Base-by-base conservation (phyloP, 306 rosid genomes). In the Herpetospermum pedunculosum region DNA sequence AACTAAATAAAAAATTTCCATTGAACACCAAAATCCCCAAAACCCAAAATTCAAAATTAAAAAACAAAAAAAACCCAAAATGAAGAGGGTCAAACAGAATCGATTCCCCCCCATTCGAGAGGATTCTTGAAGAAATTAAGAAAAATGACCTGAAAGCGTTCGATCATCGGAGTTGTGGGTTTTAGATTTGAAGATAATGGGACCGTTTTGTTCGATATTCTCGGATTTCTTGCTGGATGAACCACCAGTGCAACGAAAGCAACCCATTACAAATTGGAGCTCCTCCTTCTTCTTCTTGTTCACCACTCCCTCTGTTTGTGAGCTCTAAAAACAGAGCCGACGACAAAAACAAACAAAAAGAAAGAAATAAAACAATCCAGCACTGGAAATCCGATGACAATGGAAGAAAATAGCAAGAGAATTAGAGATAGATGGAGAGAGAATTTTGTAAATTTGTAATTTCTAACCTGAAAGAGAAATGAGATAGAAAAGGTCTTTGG, bases 231-330 rank as follows among this genome's bases (percentile, higher is more conserved):
- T 72, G 55, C 81, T 79, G 18, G 94, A 74, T 75, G 85, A 79
- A 15, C 84, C 85, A 15, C 84, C 85, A 15, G 50, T 2, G 77
- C 87, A 91, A 53, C 81, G 13, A 77, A 94, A 91, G 82, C 96
- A 94, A 77, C 97, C 87, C 99, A 94, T 94, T n/a, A 55, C 59
- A 30, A 54, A 8, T 8, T 8, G 2, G 43, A 34, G 44, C 40
- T 59, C 40, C 50, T 18, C 10, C 40, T 30, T 11, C n/a, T n/a
- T n/a, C n/a, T n/a, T n/a, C n/a, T n/a, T n/a, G n/a, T n/a, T n/a
- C 46, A 28, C 53, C 72, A 78, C 48, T 49, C 71, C 44, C 76
- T 70, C 46, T 49, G 44, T 58, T 81, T 65, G 74, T 71, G 54
- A 64, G 85, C 75, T 76, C 62, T 16, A 60, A 63, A 72, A 62